Percentiles rank a stretch among this genome's conserved stretches.
Evolutionary conservation across 139 green algal genomes (phyloP).

Genomic region (Edaphochlamys debaryana): DNA sequence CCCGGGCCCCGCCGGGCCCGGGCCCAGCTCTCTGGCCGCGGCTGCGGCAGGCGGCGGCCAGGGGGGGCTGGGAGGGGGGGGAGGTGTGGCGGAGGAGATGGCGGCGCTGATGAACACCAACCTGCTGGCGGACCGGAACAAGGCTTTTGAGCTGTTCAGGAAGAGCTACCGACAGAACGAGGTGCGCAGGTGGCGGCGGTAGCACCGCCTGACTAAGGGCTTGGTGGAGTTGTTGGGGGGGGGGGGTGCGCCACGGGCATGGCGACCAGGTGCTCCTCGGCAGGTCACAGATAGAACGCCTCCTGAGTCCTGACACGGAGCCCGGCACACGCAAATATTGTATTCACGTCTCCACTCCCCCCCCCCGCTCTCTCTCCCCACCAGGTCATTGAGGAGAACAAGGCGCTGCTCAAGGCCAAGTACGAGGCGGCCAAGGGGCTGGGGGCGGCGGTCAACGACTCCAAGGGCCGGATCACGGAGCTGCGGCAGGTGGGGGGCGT

Average conservation of each 20-base stretch:
- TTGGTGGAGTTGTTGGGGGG: too few relatives aligned
- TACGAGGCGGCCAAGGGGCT: constrained; percentile 81
- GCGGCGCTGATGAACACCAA: constrained; percentile 63
- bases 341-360: not conserved
- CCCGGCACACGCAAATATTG: too few relatives aligned
- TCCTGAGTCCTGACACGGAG: too few relatives aligned
- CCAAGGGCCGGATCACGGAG: constrained; percentile 61
- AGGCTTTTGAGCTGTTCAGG: constrained; percentile 87
- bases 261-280: too few relatives aligned
- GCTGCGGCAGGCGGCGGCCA: not conserved
- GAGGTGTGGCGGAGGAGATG: constrained; percentile 46
- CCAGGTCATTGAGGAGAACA: constrained; percentile 87
- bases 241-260: too few relatives aligned
- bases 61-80: not conserved
- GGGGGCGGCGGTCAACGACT: constrained; percentile 45
- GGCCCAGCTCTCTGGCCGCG: not conserved
- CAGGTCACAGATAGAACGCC: too few relatives aligned
- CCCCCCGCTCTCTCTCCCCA: not conserved
- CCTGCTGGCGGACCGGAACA: constrained; percentile 75
- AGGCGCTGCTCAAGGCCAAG: constrained; percentile 80
- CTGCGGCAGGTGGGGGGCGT: constrained; percentile 67
- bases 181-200: not conserved
- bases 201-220: too few relatives aligned
- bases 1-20: not conserved
- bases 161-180: constrained; percentile 84